Evolutionary conservation across 371 early-diverging fungal species (phyloP).

Genomic region (Mortierella sp.): DNA sequence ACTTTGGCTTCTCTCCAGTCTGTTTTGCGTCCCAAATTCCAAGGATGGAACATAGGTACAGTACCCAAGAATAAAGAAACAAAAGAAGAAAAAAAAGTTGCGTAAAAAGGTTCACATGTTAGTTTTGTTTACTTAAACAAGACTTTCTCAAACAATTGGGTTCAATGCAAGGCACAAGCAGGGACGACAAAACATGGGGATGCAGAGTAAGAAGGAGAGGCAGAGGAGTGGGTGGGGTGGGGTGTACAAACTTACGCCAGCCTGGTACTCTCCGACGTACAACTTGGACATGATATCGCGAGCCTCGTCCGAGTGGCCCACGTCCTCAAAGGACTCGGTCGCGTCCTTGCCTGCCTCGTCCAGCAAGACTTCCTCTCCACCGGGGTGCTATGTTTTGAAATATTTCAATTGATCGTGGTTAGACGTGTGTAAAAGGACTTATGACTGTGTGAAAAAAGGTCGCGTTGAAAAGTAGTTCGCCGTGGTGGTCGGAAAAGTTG

Average conservation of each 20-base stretch:
- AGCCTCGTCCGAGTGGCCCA: constrained; percentile 96
- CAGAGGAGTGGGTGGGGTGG: too few species aligned
- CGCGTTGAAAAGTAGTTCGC: neutral
- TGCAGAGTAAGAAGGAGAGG: neutral
- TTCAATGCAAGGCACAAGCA: neutral
- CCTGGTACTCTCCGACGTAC: constrained; percentile 81
- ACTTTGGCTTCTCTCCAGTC: constrained; percentile 35
- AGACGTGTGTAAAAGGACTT: neutral
- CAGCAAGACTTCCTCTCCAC: constrained; percentile 85
- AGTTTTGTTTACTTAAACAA: constrained; percentile 30
- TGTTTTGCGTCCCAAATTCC: constrained; percentile 4
- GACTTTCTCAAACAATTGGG: neutral
- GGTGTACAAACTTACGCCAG: constrained; percentile 67
- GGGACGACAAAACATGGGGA: neutral
- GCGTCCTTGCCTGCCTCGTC: constrained; percentile 90
- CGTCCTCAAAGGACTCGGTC: constrained; percentile 95
- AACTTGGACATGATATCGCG: constrained; percentile 81
- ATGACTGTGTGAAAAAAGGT: neutral
- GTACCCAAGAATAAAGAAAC: neutral
- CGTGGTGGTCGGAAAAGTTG: too few species aligned
- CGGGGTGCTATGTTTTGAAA: constrained; percentile 74
- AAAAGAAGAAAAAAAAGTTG: neutral
- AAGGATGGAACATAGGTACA: neutral
- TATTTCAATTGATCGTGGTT: neutral
- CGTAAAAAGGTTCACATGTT: constrained; percentile 27